Percentiles rank a stretch among this genome's conserved stretches.
These are phyloP conservation scores for Xylariomycetidae sp. DNA, from an alignment of 2,329 filamentous ascomycete species.

Conservation along the genomic window DNA sequence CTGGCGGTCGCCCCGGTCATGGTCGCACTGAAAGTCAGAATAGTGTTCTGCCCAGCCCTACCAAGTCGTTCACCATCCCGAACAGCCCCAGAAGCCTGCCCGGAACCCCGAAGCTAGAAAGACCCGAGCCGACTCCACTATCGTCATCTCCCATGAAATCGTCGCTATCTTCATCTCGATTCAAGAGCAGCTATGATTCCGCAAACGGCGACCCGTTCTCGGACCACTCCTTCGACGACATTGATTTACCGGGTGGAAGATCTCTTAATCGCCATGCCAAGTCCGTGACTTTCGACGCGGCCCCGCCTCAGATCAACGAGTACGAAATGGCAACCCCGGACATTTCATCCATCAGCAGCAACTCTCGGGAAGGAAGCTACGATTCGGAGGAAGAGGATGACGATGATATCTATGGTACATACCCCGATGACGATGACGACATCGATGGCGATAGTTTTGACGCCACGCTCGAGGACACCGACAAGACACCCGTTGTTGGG, in stretches of 20 bases:
- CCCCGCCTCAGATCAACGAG: slow-evolving; percentile 90
- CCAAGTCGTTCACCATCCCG: slow-evolving; percentile 33
- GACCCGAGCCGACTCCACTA: too few species aligned
- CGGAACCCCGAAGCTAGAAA: slow-evolving; percentile 60
- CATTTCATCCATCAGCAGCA: slow-evolving; percentile 83
- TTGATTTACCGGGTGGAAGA: slow-evolving; percentile 57
- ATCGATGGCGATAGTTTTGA: slow-evolving; percentile 87
- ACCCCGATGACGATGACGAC: slow-evolving; percentile 48
- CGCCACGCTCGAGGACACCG: slow-evolving; percentile 87
- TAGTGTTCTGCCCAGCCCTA: slow-evolving; percentile 50
- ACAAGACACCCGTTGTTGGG: slow-evolving; percentile 96
- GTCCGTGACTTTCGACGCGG: slow-evolving; percentile 94
- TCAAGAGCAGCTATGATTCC: slow-evolving; percentile 64
- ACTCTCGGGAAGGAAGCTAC: slow-evolving; percentile 88
- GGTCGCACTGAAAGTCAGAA: slow-evolving; percentile 53
- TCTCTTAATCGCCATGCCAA: slow-evolving; percentile 80
- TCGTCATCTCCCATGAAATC: slow-evolving; percentile 93
- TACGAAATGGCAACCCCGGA: slow-evolving; percentile 98
- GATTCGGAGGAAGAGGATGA: slow-evolving; percentile 77
- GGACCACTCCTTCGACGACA: slow-evolving; percentile 53
- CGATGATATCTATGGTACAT: slow-evolving; percentile 55
- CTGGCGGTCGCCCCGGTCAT: slow-evolving; percentile 46
- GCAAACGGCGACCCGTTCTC: slow-evolving; percentile 64
- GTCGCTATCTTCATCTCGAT: slow-evolving; percentile 65
- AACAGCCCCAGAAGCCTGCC: slow-evolving; percentile 20